phyloP scores from a whole-genome alignment of 1,284 basidiomycete species.

The Cryptococcus maquisensis region DNA sequence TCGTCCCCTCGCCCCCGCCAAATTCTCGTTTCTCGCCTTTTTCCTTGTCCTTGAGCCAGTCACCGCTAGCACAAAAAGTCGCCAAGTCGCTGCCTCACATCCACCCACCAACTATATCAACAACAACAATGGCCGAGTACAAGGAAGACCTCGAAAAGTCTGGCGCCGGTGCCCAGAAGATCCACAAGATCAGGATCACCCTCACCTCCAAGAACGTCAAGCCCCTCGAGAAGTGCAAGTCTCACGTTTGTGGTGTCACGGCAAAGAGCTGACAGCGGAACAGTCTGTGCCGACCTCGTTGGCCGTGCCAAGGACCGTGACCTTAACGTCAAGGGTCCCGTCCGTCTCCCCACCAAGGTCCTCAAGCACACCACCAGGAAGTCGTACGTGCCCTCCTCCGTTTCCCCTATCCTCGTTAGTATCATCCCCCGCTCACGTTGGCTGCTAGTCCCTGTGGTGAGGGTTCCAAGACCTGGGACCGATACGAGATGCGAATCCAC shows the following conservation, averaged over 20 bases:
- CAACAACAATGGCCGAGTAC: conserved; percentile 93
- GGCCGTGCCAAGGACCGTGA: conserved; percentile 99
- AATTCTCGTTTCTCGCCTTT: background rate
- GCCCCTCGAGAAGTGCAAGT: conserved; percentile 96
- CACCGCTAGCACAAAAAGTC: conserved; percentile 13
- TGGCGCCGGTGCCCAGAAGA: conserved; percentile 78
- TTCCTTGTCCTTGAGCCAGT: conserved; percentile 12
- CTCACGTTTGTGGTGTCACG: conserved; percentile 21
- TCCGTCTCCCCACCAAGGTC: conserved; percentile 97
- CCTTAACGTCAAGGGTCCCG: conserved; percentile 97
- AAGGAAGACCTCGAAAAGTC: conserved; percentile 91
- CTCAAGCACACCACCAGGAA: conserved; percentile 99
- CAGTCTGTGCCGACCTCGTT: conserved; percentile 93
- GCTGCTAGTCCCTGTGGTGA: conserved; percentile 91
- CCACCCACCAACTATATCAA: conserved; percentile 2
- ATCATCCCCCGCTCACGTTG: background rate
- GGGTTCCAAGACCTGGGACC: conserved; percentile 99
- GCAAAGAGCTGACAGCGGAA: background rate
- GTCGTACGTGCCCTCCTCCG: conserved; percentile 60
- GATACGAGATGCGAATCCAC: conserved; percentile 99
- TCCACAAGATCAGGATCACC: conserved; percentile 99
- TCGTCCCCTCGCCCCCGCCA: background rate
- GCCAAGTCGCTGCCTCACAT: conserved; percentile 26
- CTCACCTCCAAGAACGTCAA: conserved; percentile 96
- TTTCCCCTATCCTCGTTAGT: background rate